Evolutionary conservation across 768 basidiomycete species (phyloP), one percentile per base, ranked within the genome.

Genomic region (Crucibulum laeve): DNA sequence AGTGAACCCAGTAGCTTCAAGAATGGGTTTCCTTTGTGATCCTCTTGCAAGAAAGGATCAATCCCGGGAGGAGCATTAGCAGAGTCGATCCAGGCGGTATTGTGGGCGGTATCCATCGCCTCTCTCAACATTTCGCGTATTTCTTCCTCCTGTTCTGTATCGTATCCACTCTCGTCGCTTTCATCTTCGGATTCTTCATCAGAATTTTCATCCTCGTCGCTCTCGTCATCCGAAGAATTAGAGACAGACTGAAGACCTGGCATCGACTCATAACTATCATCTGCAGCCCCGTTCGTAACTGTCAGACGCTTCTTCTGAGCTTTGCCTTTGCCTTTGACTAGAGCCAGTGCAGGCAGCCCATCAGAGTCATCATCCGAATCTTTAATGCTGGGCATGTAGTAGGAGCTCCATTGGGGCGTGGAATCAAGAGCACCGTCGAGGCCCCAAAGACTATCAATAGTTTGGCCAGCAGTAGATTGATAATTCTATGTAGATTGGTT

Each of bases 11-110:
- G 66, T 25, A 90, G 60, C 57, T 82, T 89, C 53, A 91, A 59
- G 59, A 92, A 90, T 0, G 87, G 85, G 54, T 91, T 92, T 15
- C 72, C 77, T 54, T 82, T 82, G 41, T 73, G 68, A 41, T 77
- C 73, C 18, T 80, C 77, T 10, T 68, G 58, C 30, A 68, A 57
- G 37, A 73, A 70, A 38, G 74, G 68, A 41, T 78, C 67, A 3
- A 73, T 66, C 5, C 68, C 66, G 13, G 59, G 56, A 11, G 61
- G 59, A 10, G 60, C 59, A 43, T 60, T 44, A 32, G 13, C 63
- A 23, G 68, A 67, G 54, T 84, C 77, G 39, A 79, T 69, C 59
- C 80, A 81, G 43, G 82, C 82, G 15, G 76, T 70, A 40, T 79
- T 73, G 52, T 76, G 68, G 0, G 77, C 80, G 14, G 74, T 66